A percentile compares a stretch with the other conserved stretches of the same genome.
Evolutionary conservation across 257 asterid species (phyloP).

Genomic region (Ocimum tenuiflorum): DNA sequence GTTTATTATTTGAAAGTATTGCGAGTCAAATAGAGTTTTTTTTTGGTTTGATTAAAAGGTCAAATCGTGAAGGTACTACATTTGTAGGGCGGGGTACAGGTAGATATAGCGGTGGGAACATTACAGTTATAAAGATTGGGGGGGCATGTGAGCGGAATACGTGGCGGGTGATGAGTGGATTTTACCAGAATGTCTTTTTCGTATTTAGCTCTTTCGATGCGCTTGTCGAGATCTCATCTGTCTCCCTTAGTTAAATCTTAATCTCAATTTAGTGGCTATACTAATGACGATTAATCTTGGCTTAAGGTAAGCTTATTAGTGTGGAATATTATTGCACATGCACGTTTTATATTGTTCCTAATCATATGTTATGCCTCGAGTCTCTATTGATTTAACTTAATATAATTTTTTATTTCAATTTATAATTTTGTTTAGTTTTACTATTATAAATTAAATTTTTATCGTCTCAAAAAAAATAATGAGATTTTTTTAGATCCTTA

Average conservation of each 20-base stretch:
- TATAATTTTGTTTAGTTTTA: too few species aligned
- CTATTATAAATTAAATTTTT: too few species aligned
- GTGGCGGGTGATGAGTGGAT: slow-evolving; percentile 29
- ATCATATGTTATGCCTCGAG: too few species aligned
- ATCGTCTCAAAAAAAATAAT: too few species aligned
- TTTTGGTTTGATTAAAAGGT: neutral
- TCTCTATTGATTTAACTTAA: too few species aligned
- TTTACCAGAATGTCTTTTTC: slow-evolving; percentile 25
- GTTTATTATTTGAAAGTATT: too few species aligned
- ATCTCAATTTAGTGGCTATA: neutral
- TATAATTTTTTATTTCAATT: too few species aligned
- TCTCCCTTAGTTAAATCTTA: neutral
- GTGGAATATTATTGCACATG: neutral
- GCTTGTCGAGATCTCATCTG: slow-evolving; percentile 18
- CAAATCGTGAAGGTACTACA: slow-evolving; percentile 12
- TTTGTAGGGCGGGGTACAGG: slow-evolving; percentile 18
- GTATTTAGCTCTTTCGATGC: neutral
- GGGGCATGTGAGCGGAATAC: slow-evolving; percentile 23
- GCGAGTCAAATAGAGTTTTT: too few species aligned
- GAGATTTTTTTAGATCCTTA: too few species aligned
- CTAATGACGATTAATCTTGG: neutral
- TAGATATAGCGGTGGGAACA: neutral
- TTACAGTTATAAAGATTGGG: neutral
- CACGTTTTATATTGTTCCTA: too few species aligned
- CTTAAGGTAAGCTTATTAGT: neutral